Conservation (phyloP, 345 rosid species). For the Ailanthus altissimus region DNA sequence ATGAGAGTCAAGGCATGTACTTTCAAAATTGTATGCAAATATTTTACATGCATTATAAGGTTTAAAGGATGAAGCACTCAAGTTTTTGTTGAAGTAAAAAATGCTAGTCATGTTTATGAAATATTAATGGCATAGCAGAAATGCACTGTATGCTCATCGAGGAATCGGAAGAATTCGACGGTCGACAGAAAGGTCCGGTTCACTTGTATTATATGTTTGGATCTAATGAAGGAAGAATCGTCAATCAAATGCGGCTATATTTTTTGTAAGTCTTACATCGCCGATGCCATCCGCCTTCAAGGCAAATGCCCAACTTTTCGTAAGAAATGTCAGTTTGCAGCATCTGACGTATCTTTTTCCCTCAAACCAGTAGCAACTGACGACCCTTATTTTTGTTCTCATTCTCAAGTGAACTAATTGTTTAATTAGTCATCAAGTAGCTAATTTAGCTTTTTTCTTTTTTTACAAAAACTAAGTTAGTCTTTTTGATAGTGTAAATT, state of each 20-base stretch:
- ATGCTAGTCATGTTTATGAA: too few relatives aligned
- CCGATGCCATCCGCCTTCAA: not conserved
- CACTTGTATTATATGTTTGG: conserved; percentile 2
- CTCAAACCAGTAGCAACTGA: not conserved
- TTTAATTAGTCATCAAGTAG: too few relatives aligned
- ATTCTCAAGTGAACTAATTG: too few relatives aligned
- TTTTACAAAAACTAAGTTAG: too few relatives aligned
- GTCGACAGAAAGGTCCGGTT: not conserved
- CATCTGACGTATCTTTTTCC: not conserved
- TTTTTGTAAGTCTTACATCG: not conserved
- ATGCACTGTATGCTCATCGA: not conserved
- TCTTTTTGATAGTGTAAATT: too few relatives aligned
- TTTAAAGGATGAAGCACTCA: too few relatives aligned
- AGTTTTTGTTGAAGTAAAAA: too few relatives aligned
- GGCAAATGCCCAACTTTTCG: conserved; percentile 4
- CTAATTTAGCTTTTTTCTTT: too few relatives aligned
- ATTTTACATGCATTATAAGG: too few relatives aligned
- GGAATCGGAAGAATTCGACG: not conserved
- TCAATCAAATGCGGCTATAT: not conserved
- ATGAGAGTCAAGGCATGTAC: too few relatives aligned
- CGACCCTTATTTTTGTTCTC: too few relatives aligned
- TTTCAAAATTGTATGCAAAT: too few relatives aligned
- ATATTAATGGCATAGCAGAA: not conserved
- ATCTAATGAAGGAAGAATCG: not conserved
- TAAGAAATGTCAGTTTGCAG: not conserved